These are phyloP conservation scores for Aegilops bicornis DNA, from an alignment of 176 grass and related monocot genomes.

Conservation along the genomic window DNA sequence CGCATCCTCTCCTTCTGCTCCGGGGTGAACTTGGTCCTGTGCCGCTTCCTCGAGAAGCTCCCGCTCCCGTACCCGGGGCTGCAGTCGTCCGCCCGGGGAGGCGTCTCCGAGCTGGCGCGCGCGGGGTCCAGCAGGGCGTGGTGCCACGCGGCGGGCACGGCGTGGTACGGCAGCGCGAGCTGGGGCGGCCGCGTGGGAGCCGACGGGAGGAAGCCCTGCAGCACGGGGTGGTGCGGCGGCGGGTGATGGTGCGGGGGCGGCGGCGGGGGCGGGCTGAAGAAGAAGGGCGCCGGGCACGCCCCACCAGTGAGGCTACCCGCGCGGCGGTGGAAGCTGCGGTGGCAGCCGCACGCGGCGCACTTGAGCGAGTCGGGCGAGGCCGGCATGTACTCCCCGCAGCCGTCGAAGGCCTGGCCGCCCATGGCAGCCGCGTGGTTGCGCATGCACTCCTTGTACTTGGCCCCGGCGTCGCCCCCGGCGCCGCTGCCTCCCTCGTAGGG, in stretches of 20 bases:
- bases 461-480: neutral
- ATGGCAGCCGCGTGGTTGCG: conserved; percentile 96
- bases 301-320: neutral
- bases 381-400: conserved; percentile 93
- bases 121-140: conserved; percentile 11
- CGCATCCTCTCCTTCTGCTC: conserved; percentile 96
- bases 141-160: conserved; percentile 45
- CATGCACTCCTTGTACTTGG: conserved; percentile 91
- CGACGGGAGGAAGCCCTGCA: conserved; percentile 39
- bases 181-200: conserved; percentile 14
- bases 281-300: neutral
- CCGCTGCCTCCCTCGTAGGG: conserved; percentile 41
- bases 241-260: neutral
- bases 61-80: conserved; percentile 22
- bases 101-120: conserved; percentile 63
- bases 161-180: conserved; percentile 28
- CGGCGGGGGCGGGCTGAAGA: conserved; percentile 35
- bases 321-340: conserved; percentile 94
- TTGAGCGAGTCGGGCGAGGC: conserved; percentile 62
- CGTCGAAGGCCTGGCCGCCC: conserved; percentile 79
- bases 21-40: conserved; percentile 76
- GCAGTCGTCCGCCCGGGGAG: conserved; percentile 64
- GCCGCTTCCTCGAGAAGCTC: conserved; percentile 50
- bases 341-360: conserved; percentile 85
- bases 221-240: conserved; percentile 29